phyloP scores from a whole-genome alignment of 176 grass and related monocot species.

The Hyparrhenia diplandra region DNA sequence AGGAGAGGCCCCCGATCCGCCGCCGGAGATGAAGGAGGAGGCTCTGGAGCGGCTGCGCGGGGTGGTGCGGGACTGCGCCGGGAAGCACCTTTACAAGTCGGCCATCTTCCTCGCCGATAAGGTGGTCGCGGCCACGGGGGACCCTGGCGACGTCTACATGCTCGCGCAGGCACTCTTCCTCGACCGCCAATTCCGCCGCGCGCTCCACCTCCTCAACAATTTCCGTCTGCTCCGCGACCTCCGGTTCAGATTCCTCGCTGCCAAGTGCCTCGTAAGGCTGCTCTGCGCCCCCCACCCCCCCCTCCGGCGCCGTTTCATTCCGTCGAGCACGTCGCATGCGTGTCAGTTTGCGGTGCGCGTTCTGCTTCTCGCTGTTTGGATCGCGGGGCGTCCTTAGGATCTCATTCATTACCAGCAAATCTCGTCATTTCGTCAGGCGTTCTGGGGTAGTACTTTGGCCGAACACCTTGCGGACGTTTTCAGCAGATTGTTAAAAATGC shows the following conservation, averaged over 20 bases:
- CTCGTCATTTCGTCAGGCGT: neutral
- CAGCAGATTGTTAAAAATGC: neutral
- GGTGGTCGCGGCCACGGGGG: slow-evolving; percentile 66
- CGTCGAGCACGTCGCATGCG: neutral
- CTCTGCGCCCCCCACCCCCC: neutral
- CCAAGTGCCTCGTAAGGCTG: slow-evolving; percentile 82
- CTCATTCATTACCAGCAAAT: neutral
- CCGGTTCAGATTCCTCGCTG: slow-evolving; percentile 87
- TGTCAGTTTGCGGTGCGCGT: neutral
- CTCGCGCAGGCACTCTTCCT: slow-evolving; percentile 86
- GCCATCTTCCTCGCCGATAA: slow-evolving; percentile 94
- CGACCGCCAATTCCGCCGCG: slow-evolving; percentile 73
- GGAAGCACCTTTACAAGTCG: slow-evolving; percentile 84
- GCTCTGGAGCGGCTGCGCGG: slow-evolving; percentile 75
- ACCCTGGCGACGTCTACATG: slow-evolving; percentile 90
- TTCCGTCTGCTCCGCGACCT: slow-evolving; percentile 71
- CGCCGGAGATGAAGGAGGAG: slow-evolving; percentile 62
- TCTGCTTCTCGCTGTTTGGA: neutral
- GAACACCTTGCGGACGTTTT: neutral
- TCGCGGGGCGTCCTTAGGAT: neutral
- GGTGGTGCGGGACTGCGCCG: slow-evolving; percentile 83
- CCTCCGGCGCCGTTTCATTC: neutral
- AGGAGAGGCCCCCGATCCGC: neutral
- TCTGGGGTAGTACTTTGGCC: neutral
- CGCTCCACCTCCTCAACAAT: slow-evolving; percentile 83